Evolutionary conservation across 768 basidiomycete genomes (phyloP), one percentile per base, ranked within the genome.

Genomic region (Tylopilus subfusipes): DNA sequence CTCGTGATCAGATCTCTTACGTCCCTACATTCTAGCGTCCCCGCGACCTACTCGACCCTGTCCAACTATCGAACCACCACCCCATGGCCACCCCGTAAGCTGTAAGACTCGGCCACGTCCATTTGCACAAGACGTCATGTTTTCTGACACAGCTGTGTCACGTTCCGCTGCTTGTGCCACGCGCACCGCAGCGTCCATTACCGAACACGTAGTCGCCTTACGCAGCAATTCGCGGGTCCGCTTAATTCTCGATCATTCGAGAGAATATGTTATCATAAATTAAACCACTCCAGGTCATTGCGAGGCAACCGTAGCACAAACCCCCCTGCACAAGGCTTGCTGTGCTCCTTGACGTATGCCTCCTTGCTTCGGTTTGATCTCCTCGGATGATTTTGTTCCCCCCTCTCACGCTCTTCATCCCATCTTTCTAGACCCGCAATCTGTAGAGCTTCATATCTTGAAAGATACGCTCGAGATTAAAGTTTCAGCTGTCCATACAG

Each of bases 201-300:
- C 54, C 58, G 47, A 24, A 8, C 29, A 34, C 39, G 27, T n/a
- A 30, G 39, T 43, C 18, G 38, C 21, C 9, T 11, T 46, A 18
- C 61, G 52, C 55, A 52, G 61, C 54, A 34, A 2, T 38, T 58
- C 18, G 53, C 66, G 66, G 66, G 47, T 50, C 66, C 66, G 65
- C 16, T 50, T 62, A 34, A 30, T 45, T 44, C 50, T 38, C 51
- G 57, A 64, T 59, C 54, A 33, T 31, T 21, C 42, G 4, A 48
- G 27, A 43, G 31, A 44, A 50, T 43, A 42, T 33, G 14, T 31
- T 38, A 53, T 47, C 22, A 55, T 51, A 19, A 19, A 62, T 50
- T 36, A 29, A 25, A 31, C 43, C 59, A 40, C 52, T 29, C n/a
- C 29, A 21, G 31, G 11, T 24, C 31, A 34, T 45, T 13, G 22